Evolutionary conservation across 108 stramenopile species (phyloP).

Genomic region (Fragilariopsis cylindrus): DNA sequence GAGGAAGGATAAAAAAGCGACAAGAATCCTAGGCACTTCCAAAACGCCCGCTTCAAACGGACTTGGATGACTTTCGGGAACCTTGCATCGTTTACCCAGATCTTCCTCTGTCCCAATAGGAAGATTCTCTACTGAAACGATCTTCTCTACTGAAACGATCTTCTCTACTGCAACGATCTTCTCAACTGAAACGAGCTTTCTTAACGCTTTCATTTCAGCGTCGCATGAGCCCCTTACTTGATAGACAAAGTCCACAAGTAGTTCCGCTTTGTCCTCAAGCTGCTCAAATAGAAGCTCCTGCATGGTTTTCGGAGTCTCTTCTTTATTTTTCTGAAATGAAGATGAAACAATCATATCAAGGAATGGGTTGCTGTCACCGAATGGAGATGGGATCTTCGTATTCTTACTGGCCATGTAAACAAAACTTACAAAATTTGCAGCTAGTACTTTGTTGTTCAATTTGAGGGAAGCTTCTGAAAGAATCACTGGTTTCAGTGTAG

Average conservation of each 20-base stretch:
- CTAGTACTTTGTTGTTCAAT: constrained; percentile 40
- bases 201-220: constrained; percentile 1
- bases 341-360: constrained; percentile 41
- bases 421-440: constrained; percentile 72
- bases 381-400: constrained; percentile 50
- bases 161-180: neutral
- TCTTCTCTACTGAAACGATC: neutral
- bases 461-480: constrained; percentile 23
- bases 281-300: constrained; percentile 39
- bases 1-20: constrained; percentile 64
- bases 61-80: constrained; percentile 52
- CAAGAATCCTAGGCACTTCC: constrained; percentile 66
- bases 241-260: constrained; percentile 31
- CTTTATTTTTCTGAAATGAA: constrained; percentile 20
- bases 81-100: constrained; percentile 15
- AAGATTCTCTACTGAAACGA: neutral
- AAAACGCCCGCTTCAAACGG: constrained; percentile 73
- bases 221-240: constrained; percentile 17
- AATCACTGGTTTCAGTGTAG: constrained; percentile 29
- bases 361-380: constrained; percentile 55
- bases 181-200: neutral
- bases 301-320: neutral
- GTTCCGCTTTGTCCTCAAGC: constrained; percentile 13
- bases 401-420: constrained; percentile 46
- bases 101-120: neutral